Evolutionary conservation across 768 basidiomycete genomes (phyloP).

Genomic region (Kwoniella bestiolae): DNA sequence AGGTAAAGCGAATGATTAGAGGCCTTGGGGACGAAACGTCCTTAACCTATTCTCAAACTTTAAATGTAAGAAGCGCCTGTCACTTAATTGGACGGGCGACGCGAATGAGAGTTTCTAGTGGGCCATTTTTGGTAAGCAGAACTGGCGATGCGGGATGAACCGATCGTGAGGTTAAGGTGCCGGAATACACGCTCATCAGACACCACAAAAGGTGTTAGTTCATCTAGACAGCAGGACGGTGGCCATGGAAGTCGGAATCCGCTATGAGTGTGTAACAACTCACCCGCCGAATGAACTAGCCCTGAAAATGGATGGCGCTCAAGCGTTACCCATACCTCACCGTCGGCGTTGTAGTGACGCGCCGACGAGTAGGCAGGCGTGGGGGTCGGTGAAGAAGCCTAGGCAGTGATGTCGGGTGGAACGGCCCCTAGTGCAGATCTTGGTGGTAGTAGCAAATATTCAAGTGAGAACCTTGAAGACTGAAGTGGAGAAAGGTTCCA

Average conservation of each 20-base stretch:
- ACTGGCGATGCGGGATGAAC: conserved; percentile 66
- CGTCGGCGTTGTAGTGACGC: conserved; percentile 70
- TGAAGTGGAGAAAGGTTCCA: conserved; percentile 87
- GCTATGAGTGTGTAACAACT: conserved; percentile 87
- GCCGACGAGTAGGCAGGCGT: conserved; percentile 64
- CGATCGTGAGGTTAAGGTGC: conserved; percentile 69
- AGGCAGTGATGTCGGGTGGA: conserved; percentile 74
- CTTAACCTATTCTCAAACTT: conserved; percentile 81
- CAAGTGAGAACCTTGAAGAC: conserved; percentile 84
- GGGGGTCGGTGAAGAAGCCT: conserved; percentile 79
- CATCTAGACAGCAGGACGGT: conserved; percentile 86
- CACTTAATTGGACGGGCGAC: conserved; percentile 58
- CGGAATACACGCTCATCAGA: conserved; percentile 77
- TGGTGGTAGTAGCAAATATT: conserved; percentile 88
- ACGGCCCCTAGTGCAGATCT: conserved; percentile 83
- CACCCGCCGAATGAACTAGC: conserved; percentile 89
- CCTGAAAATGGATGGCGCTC: conserved; percentile 90
- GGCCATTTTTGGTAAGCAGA: conserved; percentile 61
- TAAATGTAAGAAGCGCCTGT: conserved; percentile 67
- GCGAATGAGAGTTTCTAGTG: conserved; percentile 71
- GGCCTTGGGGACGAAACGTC: conserved; percentile 85
- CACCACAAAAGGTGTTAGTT: conserved; percentile 85
- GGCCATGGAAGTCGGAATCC: conserved; percentile 84
- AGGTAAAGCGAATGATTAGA: conserved; percentile 79
- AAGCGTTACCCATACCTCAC: conserved; percentile 80